Percentiles rank a stretch among this genome's conserved stretches.
Conservation (phyloP, 331 rosid genomes). For the Telfairia occidentalis region DNA sequence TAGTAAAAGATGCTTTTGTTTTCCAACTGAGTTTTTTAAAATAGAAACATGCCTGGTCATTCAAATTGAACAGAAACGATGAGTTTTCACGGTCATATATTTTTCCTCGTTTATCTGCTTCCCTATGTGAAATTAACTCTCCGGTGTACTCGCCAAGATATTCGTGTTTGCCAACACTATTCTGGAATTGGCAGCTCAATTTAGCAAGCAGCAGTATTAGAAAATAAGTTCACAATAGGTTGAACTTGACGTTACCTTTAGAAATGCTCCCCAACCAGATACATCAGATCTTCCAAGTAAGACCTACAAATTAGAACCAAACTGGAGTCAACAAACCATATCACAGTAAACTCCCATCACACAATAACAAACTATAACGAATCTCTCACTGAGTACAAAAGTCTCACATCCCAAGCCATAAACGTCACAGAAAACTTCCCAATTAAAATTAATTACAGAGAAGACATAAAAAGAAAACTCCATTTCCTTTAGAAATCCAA, state of each 20-base stretch:
- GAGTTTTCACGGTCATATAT: slow-evolving; percentile 98
- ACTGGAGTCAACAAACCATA: background rate
- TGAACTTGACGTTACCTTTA: slow-evolving; percentile 46
- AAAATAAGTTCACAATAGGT: background rate
- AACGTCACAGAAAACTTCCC: background rate
- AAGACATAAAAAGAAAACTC: background rate
- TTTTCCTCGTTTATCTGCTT: slow-evolving; percentile 98
- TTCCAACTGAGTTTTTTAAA: background rate
- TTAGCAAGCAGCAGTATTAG: slow-evolving; percentile 23
- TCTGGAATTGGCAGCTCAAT: slow-evolving; percentile 40
- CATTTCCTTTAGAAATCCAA: background rate
- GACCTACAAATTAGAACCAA: slow-evolving; percentile 43
- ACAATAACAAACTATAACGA: background rate
- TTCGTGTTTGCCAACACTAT: slow-evolving; percentile 89
- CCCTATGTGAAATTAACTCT: slow-evolving; percentile 89
- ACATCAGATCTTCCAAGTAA: slow-evolving; percentile 93
- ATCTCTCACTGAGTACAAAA: background rate
- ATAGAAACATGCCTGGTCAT: slow-evolving; percentile 71
- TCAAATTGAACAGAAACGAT: slow-evolving; percentile 92
- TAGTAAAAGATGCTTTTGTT: background rate
- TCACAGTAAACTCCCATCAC: background rate
- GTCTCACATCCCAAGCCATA: background rate
- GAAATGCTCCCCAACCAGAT: slow-evolving; percentile 99
- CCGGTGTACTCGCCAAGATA: slow-evolving; percentile 99
- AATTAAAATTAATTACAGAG: background rate